These are phyloP conservation scores for Colletotrichum tofieldiae DNA, from an alignment of 2,329 filamentous ascomycete genomes.

Conservation along the genomic window DNA sequence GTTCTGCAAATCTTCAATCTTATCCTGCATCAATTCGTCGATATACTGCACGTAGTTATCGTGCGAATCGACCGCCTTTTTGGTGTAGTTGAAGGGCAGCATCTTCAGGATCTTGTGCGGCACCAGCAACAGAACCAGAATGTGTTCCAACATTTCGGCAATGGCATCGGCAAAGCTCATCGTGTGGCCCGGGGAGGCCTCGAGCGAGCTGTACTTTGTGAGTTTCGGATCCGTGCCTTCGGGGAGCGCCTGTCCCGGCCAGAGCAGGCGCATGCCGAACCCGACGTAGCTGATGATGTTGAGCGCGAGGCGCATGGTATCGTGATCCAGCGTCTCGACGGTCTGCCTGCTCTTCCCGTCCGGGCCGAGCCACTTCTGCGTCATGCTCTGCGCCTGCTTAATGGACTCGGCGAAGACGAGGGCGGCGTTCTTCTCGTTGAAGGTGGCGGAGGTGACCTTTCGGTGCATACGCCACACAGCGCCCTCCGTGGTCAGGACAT, in stretches of 20 bases:
- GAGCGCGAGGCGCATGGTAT: slow-evolving; percentile 75
- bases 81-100: slow-evolving; percentile 67
- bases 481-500: slow-evolving; percentile 81
- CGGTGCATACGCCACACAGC: slow-evolving; percentile 80
- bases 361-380: slow-evolving; percentile 69
- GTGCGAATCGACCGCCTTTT: slow-evolving; percentile 68
- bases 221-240: slow-evolving; percentile 60
- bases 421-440: slow-evolving; percentile 83
- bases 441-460: slow-evolving; percentile 79
- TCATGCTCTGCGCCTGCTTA: slow-evolving; percentile 73
- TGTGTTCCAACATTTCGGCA: slow-evolving; percentile 72
- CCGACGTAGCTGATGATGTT: slow-evolving; percentile 78
- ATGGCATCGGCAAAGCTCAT: slow-evolving; percentile 78
- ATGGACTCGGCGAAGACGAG: slow-evolving; percentile 75
- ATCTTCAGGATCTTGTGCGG: slow-evolving; percentile 69
- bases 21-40: slow-evolving; percentile 77
- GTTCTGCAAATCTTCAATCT: slow-evolving; percentile 61
- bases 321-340: slow-evolving; percentile 71
- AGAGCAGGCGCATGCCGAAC: slow-evolving; percentile 75
- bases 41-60: slow-evolving; percentile 79
- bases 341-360: slow-evolving; percentile 55
- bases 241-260: slow-evolving; percentile 73
- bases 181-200: slow-evolving; percentile 67
- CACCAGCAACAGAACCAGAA: slow-evolving; percentile 73
- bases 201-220: slow-evolving; percentile 64